Conservation (phyloP, 1,284 basidiomycete species). For the Rhodotorula sp. region DNA sequence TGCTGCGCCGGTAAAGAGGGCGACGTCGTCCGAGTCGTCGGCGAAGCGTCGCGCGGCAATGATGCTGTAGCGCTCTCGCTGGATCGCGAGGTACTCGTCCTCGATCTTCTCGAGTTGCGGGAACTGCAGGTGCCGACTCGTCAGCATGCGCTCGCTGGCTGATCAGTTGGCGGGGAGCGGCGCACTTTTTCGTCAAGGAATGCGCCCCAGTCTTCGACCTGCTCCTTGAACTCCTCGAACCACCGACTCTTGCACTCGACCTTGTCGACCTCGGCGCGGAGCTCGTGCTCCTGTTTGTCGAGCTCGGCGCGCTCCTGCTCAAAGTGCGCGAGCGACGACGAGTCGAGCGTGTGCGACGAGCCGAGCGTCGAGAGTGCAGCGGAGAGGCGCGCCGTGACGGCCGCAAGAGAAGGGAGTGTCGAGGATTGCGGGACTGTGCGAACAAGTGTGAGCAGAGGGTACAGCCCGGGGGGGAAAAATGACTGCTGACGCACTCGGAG, state of each 20-base stretch:
- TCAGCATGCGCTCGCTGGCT: conserved; percentile 3
- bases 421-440: conserved; percentile 56
- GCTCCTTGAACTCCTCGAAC: conserved; percentile 80
- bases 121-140: conserved; percentile 58
- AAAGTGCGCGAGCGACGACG: conserved; percentile 46
- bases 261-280: conserved; percentile 73
- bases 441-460: conserved; percentile 55
- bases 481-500: conserved; percentile 63
- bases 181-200: conserved; percentile 90
- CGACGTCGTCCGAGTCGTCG: conserved; percentile 81
- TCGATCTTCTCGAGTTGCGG: conserved; percentile 83
- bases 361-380: conserved; percentile 63
- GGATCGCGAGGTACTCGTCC: conserved; percentile 69
- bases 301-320: conserved; percentile 68
- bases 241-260: conserved; percentile 82
- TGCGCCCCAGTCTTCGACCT: conserved; percentile 80
- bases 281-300: conserved; percentile 71
- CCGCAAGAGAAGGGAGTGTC: conserved; percentile 64
- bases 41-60: conserved; percentile 63
- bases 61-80: conserved; percentile 73
- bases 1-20: conserved; percentile 65
- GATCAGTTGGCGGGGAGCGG: background rate
- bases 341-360: conserved; percentile 44
- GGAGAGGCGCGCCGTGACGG: conserved; percentile 69
- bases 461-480: too few relatives aligned